Percentiles rank a stretch among this genome's conserved stretches.
phyloP scores from a whole-genome alignment of 768 basidiomycete species.

The Paxillus involutus region DNA sequence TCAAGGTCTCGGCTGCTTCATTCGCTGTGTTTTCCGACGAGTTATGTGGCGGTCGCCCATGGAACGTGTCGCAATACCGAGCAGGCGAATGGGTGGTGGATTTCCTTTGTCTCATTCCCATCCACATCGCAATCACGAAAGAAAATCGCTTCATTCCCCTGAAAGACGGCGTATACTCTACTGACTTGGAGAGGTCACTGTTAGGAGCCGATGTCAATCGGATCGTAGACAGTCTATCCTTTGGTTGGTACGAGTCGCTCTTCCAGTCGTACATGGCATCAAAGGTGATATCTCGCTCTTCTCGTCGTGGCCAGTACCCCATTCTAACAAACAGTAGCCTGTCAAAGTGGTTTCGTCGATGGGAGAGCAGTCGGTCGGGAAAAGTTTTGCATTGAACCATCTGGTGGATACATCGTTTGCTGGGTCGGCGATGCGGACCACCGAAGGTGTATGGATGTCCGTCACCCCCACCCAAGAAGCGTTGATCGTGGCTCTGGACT shows the following conservation, averaged over 20 bases:
- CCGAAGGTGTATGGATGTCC: slow-evolving; percentile 62
- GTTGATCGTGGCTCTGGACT: slow-evolving; percentile 55
- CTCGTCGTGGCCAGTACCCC: not conserved
- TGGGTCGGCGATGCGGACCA: slow-evolving; percentile 57
- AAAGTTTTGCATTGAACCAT: slow-evolving; percentile 53
- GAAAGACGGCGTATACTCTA: slow-evolving; percentile 49
- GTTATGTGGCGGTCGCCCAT: slow-evolving; percentile 10
- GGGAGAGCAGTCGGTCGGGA: slow-evolving; percentile 62
- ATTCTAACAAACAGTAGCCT: slow-evolving; percentile 34
- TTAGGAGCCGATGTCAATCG: slow-evolving; percentile 52
- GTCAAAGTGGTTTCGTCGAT: slow-evolving; percentile 62
- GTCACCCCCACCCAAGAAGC: slow-evolving; percentile 51
- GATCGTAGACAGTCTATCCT: slow-evolving; percentile 48
- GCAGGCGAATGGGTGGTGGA: slow-evolving; percentile 61
- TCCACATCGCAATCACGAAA: slow-evolving; percentile 53
- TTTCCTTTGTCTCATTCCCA: slow-evolving; percentile 56
- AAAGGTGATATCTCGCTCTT: slow-evolving; percentile 33
- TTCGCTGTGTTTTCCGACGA: slow-evolving; percentile 28
- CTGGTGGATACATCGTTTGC: slow-evolving; percentile 58
- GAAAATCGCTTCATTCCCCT: slow-evolving; percentile 58
- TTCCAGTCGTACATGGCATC: slow-evolving; percentile 54
- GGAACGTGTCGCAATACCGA: slow-evolving; percentile 39
- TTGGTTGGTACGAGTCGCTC: slow-evolving; percentile 61
- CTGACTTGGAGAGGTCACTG: slow-evolving; percentile 45
- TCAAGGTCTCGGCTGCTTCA: slow-evolving; percentile 33